A percentile compares a stretch with the other conserved stretches of the same genome.
Conservation (phyloP, 2,329 filamentous ascomycete genomes). For the Teratosphaeria viscida region DNA sequence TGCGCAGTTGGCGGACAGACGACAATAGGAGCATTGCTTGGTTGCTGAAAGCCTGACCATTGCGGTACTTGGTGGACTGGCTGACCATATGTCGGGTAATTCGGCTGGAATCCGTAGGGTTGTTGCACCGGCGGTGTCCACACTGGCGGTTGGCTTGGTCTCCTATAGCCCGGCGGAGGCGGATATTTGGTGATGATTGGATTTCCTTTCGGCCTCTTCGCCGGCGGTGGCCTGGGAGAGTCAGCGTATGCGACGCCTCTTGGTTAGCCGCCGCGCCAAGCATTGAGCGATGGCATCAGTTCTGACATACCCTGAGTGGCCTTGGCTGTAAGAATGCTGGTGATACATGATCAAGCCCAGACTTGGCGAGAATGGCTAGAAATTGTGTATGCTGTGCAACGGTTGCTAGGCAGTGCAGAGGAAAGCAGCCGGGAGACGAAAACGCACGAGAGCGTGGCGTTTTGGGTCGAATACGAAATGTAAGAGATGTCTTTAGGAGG, state of each 20-base stretch:
- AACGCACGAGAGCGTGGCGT: neutral
- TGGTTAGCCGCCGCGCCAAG: neutral
- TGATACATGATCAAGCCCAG: neutral
- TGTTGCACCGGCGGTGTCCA: conserved; percentile 11
- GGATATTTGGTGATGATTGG: conserved; percentile 41
- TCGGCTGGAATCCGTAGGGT: conserved; percentile 5
- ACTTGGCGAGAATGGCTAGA: neutral
- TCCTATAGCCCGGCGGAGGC: conserved; percentile 37
- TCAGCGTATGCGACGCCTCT: neutral
- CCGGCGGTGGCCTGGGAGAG: conserved; percentile 18
- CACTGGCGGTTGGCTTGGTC: conserved; percentile 12
- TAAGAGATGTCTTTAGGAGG: neutral
- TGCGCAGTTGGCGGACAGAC: conserved; percentile 12
- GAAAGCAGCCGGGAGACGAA: neutral
- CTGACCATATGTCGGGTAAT: conserved; percentile 7
- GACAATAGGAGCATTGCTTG: conserved; percentile 7
- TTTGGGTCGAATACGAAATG: neutral
- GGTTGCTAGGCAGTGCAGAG: neutral
- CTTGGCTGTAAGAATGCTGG: neutral
- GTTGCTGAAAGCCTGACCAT: conserved; percentile 14
- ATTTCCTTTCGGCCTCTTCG: conserved; percentile 36
- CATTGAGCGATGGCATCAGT: neutral
- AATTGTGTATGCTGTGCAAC: neutral
- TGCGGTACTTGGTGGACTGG: conserved; percentile 8
- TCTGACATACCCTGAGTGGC: neutral